Evolutionary conservation across 352 stramenopile genomes (phyloP), one percentile per base, ranked within the genome.

Genomic region (Globisporangium orthogonon): DNA sequence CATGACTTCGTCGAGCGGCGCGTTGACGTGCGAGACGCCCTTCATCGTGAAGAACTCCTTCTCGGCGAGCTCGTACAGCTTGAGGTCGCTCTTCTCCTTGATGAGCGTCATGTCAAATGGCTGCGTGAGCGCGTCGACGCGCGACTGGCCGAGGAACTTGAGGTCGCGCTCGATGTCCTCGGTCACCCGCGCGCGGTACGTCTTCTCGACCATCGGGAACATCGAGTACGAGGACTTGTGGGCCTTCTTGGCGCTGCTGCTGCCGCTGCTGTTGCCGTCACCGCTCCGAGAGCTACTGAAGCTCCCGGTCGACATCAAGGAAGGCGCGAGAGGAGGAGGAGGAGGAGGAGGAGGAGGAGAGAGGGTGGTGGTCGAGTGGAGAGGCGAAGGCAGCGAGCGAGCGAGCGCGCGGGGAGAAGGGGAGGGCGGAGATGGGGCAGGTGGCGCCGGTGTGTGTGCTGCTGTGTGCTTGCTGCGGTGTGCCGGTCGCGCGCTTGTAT

Each of bases 1-100:
- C 82, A 94, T 92, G 52, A 94, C 80, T 43, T 94, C 82, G 18
- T 76, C 66, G n/a, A 94, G 69, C 17, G 74, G 76, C 4, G 82
- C 80, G 57, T 74, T 83, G 41, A 90, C 78, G 10, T 72, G 86
- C 1, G 78, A 75, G 43, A 91, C 80, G 44, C 78, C 82, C 44
- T 90, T 89, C 81, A 94, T 92, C 0, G 84, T 94, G 70, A 82
- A 92, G 62, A 94, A 91, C 60, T 94, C 84, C 50, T 90, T 84
- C 56, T 91, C 81, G 33, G 65, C 67, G 29, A 91, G 64, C 61
- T 94, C 84, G 58, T 80, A 94, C 33, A 94, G 63, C 73, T 91
- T 73, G 23, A 94, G 52, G 23, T 74, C 73, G 54, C 49, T 60
- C 50, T 88, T 87, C 4, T 91, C 78, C 62, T 89, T 91, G 41